Conservation (phyloP, 2,329 filamentous ascomycete species). For the Paracoccidioides lutzii region DNA sequence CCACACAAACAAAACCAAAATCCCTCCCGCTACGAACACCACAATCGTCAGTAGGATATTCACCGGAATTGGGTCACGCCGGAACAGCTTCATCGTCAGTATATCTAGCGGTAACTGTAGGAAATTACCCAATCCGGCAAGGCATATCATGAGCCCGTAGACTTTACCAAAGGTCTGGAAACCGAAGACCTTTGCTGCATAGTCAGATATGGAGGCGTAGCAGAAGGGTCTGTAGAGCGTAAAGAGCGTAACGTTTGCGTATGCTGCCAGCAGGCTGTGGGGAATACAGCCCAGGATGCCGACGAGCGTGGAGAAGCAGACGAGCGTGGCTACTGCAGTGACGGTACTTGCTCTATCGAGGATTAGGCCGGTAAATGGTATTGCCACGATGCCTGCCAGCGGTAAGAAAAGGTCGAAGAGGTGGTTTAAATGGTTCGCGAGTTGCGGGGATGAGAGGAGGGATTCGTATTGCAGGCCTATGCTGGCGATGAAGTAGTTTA, state of each 20-base stretch:
- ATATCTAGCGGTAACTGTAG: slow-evolving; percentile 67
- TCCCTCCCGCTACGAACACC: slow-evolving; percentile 52
- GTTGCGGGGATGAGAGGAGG: slow-evolving; percentile 50
- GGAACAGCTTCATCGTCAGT: slow-evolving; percentile 58
- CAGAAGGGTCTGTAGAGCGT: slow-evolving; percentile 79
- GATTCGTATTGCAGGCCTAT: slow-evolving; percentile 68
- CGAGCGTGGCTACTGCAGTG: slow-evolving; percentile 56
- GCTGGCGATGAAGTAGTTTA: slow-evolving; percentile 83
- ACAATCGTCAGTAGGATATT: slow-evolving; percentile 54
- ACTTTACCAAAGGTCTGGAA: slow-evolving; percentile 86
- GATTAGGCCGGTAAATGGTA: slow-evolving; percentile 71
- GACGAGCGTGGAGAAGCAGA: slow-evolving; percentile 58
- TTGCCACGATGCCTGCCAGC: slow-evolving; percentile 63
- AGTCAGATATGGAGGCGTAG: slow-evolving; percentile 83
- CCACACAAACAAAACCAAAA: slow-evolving; percentile 54
- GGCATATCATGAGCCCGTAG: slow-evolving; percentile 78
- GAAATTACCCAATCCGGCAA: slow-evolving; percentile 74
- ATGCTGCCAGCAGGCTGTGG: slow-evolving; percentile 50
- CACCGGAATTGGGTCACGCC: slow-evolving; percentile 62
- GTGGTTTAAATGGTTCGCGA: slow-evolving; percentile 59
- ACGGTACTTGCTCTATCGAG: slow-evolving; percentile 67
- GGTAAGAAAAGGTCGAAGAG: slow-evolving; percentile 78
- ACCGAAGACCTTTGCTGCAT: slow-evolving; percentile 81
- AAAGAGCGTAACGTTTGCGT: slow-evolving; percentile 69
- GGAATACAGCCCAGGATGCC: slow-evolving; percentile 66